Evolutionary conservation across 495 filamentous ascomycete genomes (phyloP), one percentile per base, ranked within the genome.

Genomic region (Aspergillus heteromorphus): DNA sequence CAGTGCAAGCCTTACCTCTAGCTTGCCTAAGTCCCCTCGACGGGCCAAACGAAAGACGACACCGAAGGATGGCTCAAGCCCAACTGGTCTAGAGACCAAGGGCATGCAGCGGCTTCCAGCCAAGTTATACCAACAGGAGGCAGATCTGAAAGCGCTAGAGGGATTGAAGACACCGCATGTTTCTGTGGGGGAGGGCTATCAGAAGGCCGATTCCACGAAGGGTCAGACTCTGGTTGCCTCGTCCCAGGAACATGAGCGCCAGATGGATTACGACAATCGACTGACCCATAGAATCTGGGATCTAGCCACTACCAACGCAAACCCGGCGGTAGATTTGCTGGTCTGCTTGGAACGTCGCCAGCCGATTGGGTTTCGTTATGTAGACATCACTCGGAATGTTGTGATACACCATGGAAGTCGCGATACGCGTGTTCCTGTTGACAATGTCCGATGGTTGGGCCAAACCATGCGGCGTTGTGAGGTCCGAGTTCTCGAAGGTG

Each of bases 231-330:
- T 16, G 30, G 13, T 66, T 34, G 61, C 72, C 11, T 60, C 80
- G 64, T 69, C 49, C 65, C 79, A 54, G 58, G 82, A 55, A 74
- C 80, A 27, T 13, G 89, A 92, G 62, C 81, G 91, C 18, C 88
- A 91, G 64, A 79, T 78, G 38, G 82, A 81, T 29, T 97, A 96
- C 65, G 92, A 97, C 62, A 83, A 79, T 51, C 83, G 90, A 3
- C 83, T 99, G 13, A 97, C 93, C 1, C 86, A 90, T 60, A 85
- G 86, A 9, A 97, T 96, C 55, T 99, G 93, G 93, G 87, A 92
- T 45, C 79, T 92, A n/a, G 89, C 95, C 8, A 97, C 92, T 0
- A 85, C 85, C 1, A 86, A 91, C 49, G 91, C 92, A 16, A 97
- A 99, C 66, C 95, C 93, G 0, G 91, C 92, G 1, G 87, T 95